These are phyloP conservation scores for Fusarium temperatum DNA, from an alignment of 2,329 filamentous ascomycete genomes.

Conservation along the genomic window DNA sequence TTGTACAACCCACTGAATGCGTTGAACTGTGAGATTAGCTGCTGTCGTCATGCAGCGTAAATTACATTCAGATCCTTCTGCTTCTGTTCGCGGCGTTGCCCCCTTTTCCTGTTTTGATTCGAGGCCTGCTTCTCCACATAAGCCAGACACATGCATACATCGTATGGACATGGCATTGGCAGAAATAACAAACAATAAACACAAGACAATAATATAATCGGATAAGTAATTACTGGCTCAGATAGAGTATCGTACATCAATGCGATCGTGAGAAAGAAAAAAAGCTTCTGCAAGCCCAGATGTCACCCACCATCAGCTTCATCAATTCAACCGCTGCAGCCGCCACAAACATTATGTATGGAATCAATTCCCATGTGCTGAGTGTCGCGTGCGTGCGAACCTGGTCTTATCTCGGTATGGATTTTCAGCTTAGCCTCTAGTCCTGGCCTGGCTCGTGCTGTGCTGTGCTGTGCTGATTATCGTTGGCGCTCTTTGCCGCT, in stretches of 20 bases:
- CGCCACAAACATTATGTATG: background rate
- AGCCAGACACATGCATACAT: background rate
- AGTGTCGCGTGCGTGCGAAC: slow-evolving; percentile 29
- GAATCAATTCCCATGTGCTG: background rate
- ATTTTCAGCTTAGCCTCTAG: slow-evolving; percentile 3
- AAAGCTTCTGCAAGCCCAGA: background rate
- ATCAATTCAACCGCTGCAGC: slow-evolving; percentile 23
- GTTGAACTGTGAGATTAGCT: background rate
- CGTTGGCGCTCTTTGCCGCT: slow-evolving; percentile 15
- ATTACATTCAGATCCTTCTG: slow-evolving; percentile 8
- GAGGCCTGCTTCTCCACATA: slow-evolving; percentile 15
- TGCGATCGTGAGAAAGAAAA: background rate
- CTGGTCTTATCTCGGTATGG: slow-evolving; percentile 8
- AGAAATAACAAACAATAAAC: background rate
- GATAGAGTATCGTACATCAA: background rate
- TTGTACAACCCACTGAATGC: background rate
- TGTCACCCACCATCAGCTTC: background rate
- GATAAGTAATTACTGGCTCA: background rate
- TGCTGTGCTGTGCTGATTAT: background rate
- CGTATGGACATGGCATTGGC: slow-evolving; percentile 4
- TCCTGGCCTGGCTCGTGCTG: background rate
- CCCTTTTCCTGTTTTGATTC: slow-evolving; percentile 21
- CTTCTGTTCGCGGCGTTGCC: background rate
- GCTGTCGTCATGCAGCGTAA: slow-evolving; percentile 4
- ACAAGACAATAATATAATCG: background rate